These are phyloP conservation scores for Striga asiatica DNA, from an alignment of 257 asterid genomes.

Conservation along the genomic window DNA sequence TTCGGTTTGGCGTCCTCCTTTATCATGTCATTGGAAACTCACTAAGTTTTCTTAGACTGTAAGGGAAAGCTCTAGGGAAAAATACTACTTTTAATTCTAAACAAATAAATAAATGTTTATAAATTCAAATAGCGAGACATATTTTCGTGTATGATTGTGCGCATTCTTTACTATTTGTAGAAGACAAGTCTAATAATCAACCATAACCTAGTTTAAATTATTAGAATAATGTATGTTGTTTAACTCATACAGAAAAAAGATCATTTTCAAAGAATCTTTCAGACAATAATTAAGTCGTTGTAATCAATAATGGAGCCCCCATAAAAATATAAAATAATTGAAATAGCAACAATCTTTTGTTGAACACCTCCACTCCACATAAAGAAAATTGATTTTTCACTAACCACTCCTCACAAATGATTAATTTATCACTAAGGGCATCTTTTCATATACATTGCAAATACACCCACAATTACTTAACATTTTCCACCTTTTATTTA, in stretches of 20 bases:
- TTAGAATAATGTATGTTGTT: constrained; percentile 22
- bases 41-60: no score
- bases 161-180: no score
- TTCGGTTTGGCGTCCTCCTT: no score
- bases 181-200: no score
- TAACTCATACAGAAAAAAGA: constrained; percentile 35
- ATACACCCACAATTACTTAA: constrained; percentile 12
- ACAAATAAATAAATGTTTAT: no score
- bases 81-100: no score
- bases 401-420: not conserved
- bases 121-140: no score
- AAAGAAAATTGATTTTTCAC: not conserved
- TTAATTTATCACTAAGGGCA: constrained; percentile 27
- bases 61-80: no score
- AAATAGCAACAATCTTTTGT: constrained; percentile 26
- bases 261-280: constrained; percentile 62
- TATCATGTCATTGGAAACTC: no score
- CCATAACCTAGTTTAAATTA: constrained; percentile 17
- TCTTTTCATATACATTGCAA: constrained; percentile 25
- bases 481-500: no score
- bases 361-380: no score
- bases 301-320: constrained; percentile 47
- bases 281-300: constrained; percentile 26
- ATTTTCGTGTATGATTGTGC: no score
- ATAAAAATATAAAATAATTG: constrained; percentile 3